Conservation (phyloP, 257 asterid species). For the Solanum piurae region DNA sequence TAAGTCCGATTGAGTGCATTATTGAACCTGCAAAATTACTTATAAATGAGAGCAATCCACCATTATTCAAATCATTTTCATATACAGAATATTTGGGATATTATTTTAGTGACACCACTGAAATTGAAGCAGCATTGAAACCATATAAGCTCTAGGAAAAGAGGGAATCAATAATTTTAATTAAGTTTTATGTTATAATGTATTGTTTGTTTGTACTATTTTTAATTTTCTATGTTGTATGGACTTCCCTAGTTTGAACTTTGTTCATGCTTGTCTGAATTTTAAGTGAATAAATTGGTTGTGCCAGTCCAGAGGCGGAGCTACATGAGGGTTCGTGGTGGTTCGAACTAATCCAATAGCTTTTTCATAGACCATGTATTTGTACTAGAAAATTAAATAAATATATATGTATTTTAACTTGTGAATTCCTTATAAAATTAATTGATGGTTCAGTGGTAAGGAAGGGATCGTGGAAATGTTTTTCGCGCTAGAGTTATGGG, state of each 20-base stretch:
- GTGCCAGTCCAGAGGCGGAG: too few relatives aligned
- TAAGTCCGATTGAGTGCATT: neutral
- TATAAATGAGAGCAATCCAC: neutral
- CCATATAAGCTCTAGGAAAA: neutral
- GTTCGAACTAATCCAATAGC: too few relatives aligned
- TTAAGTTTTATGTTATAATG: neutral
- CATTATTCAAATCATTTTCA: neutral
- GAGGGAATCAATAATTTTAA: neutral
- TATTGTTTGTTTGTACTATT: neutral
- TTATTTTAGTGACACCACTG: neutral
- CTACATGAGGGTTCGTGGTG: too few relatives aligned
- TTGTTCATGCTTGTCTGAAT: neutral
- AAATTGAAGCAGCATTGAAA: neutral
- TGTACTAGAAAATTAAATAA: too few relatives aligned
- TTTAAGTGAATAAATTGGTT: neutral
- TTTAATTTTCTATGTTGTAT: neutral
- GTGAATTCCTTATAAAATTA: too few relatives aligned
- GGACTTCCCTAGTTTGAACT: neutral
- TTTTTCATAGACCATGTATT: too few relatives aligned
- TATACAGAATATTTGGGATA: neutral
- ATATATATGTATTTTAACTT: too few relatives aligned
- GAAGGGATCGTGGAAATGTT: accelerated
- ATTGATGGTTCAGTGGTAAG: too few relatives aligned
- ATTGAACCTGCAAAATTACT: neutral
- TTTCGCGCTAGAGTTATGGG: too few relatives aligned